Base-by-base conservation (phyloP, 306 rosid species). In the Vigna nakashimae region DNA sequence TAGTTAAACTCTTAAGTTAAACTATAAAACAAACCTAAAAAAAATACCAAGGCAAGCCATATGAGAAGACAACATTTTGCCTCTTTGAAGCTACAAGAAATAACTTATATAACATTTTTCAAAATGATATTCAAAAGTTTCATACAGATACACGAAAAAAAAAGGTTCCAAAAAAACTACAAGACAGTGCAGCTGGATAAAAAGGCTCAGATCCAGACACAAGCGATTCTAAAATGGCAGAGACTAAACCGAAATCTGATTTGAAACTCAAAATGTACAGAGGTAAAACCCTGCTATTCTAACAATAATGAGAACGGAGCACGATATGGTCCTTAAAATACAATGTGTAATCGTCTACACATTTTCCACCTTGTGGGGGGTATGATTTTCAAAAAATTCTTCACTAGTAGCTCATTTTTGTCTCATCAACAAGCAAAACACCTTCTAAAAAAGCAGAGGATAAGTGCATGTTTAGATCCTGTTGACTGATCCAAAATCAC, bases 1-100 rank as follows among this genome's bases (percentile, higher is more conserved):
- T 52, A 69, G 76, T 63, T 71, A 34, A 69, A 81, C 74, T 64
- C 80, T 38, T 43, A 17, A 18, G 40, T 56, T 48, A 34, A 60
- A 63, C 30, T 76, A 72, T 18, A 80, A 40, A 65, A 50, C 32
- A 7, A 34, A 28, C 69, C 53, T 15, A 69, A 75, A 24, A 66
- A 73, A 18, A 32, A 30, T 38, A 76, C 49, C 22, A 71, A 65
- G 42, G 67, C 16, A 79, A 60, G 34, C 49, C 9, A 1, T 16
- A 62, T 40, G 30, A 55, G 43, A 77, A 45, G 57, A 57, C 73
- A 55, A 52, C 17, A 42, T 22, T 34, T 66, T 0, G 2, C 71
- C 75, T 50, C 4, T 55, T 51, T 48, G 64, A 60, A 20, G 85
- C 28, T 38, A 53, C 28, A 24, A 82, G 65, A 70, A 67, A 70